Evolutionary conservation across 495 filamentous ascomycete species (phyloP).

Genomic region (Penicillium taxi): DNA sequence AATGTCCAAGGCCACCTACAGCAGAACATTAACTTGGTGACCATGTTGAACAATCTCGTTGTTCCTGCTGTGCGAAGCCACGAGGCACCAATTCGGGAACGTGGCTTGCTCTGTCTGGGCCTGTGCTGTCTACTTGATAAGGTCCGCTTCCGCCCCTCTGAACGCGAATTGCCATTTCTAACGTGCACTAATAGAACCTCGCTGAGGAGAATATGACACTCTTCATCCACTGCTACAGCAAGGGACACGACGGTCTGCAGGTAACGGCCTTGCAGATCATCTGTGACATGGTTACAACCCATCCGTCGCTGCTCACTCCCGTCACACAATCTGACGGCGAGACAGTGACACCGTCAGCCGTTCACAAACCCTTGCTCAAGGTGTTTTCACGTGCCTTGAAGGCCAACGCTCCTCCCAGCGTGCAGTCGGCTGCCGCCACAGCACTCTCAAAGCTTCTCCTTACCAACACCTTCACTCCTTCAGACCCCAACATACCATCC

Average conservation of each 20-base stretch:
- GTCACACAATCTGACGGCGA: slow-evolving; percentile 35
- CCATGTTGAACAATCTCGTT: slow-evolving; percentile 93
- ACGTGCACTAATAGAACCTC: slow-evolving; percentile 45
- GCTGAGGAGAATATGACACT: slow-evolving; percentile 89
- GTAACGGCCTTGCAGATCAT: slow-evolving; percentile 85
- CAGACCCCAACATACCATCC: slow-evolving; percentile 29
- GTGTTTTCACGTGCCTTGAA: slow-evolving; percentile 70
- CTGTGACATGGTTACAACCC: slow-evolving; percentile 84
- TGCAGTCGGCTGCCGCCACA: slow-evolving; percentile 74
- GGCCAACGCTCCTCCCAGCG: slow-evolving; percentile 55
- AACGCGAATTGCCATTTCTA: slow-evolving; percentile 7
- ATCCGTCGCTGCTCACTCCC: slow-evolving; percentile 63
- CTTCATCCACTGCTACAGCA: slow-evolving; percentile 92
- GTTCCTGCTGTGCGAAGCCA: slow-evolving; percentile 90
- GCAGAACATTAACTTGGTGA: slow-evolving; percentile 76
- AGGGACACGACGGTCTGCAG: slow-evolving; percentile 83
- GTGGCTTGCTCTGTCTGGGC: slow-evolving; percentile 80
- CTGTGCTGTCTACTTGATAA: slow-evolving; percentile 87
- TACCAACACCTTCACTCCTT: slow-evolving; percentile 44
- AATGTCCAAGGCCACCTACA: slow-evolving; percentile 81
- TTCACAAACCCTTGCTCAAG: slow-evolving; percentile 60
- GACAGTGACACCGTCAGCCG: slow-evolving; percentile 31
- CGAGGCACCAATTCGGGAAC: slow-evolving; percentile 85
- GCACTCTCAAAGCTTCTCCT: slow-evolving; percentile 84
- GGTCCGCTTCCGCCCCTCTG: slow-evolving; percentile 26